Conservation (phyloP, 306 rosid genomes). For the Chamaecrista fasciculata region DNA sequence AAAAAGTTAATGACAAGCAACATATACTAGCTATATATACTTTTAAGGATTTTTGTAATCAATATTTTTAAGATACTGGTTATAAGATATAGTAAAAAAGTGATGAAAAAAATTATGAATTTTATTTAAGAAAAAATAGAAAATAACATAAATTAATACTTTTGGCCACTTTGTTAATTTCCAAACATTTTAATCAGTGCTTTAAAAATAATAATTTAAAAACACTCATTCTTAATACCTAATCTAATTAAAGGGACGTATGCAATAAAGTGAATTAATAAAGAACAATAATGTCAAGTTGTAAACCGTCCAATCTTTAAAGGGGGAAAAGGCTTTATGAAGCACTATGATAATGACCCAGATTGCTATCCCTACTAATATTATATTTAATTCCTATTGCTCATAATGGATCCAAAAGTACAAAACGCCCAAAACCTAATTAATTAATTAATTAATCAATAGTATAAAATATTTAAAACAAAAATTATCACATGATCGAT, state of each 20-base stretch:
- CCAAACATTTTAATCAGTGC: too few relatives aligned
- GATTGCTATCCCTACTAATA: slow-evolving; percentile 27
- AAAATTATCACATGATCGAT: slow-evolving; percentile 4
- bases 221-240: slow-evolving; percentile 37
- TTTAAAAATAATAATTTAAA: too few relatives aligned
- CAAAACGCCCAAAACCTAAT: slow-evolving; percentile 11
- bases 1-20: too few relatives aligned
- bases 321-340: slow-evolving; percentile 25
- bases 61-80: too few relatives aligned
- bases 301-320: slow-evolving; percentile 16
- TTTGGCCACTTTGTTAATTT: too few relatives aligned
- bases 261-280: slow-evolving; percentile 33
- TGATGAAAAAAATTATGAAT: too few relatives aligned
- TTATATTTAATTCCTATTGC: slow-evolving; percentile 26
- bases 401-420: slow-evolving; percentile 39
- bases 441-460: not conserved
- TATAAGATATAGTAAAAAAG: too few relatives aligned
- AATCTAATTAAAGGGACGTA: slow-evolving; percentile 38
- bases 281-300: slow-evolving; percentile 28
- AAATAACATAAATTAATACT: too few relatives aligned
- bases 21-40: too few relatives aligned
- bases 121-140: too few relatives aligned
- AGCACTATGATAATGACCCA: slow-evolving; percentile 47
- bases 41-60: too few relatives aligned
- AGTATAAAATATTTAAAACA: not conserved